Evolutionary conservation across 305 asterid genomes (phyloP), one percentile per base, ranked within the genome.

Genomic region (Salvia sclarea): DNA sequence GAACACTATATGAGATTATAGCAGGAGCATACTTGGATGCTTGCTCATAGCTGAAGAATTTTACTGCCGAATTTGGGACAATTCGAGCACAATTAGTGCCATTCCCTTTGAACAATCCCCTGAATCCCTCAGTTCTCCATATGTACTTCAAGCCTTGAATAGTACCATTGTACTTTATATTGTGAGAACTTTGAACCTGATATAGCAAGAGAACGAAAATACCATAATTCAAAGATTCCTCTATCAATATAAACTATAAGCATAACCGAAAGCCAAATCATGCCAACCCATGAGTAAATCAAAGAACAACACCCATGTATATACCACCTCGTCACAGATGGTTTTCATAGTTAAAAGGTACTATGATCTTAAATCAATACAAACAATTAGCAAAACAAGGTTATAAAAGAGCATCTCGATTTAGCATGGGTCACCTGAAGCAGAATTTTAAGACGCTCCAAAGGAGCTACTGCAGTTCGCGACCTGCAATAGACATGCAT

Each of bases 41-140:
- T 80, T 91, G 91, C 92, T 91, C 98, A 58, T 91, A 91, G 88
- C 95, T 87, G 86, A 91, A 89, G 88, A 91, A 91, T 81, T 91
- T 87, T 49, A 91, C 96, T 13, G 98, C 98, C 48, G 96, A 91
- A 75, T 89, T 91, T 47, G 98, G 98, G 70, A 89, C 89, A 45
- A 91, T 89, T 67, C 96, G 95, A 66, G 95, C 95, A 87, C 97
- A 91, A 76, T 91, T 91, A 30, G 97, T 79, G 56, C 97, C 97
- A 71, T 89, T 91, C 62, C 98, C 98, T 81, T 89, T 91, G 83
- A 91, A 91, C 78, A 91, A 62, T 24, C 98, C 98, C 76, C 82
- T 82, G 28, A 89, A 57, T 71, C 98, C 98, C 84, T 91, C 98
- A 65, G 91, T 89, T 74, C 87, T 85, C 94, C 94, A 91, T 68